Conservation (phyloP, 176 grass and related monocot species). For the Oryza officinalis region DNA sequence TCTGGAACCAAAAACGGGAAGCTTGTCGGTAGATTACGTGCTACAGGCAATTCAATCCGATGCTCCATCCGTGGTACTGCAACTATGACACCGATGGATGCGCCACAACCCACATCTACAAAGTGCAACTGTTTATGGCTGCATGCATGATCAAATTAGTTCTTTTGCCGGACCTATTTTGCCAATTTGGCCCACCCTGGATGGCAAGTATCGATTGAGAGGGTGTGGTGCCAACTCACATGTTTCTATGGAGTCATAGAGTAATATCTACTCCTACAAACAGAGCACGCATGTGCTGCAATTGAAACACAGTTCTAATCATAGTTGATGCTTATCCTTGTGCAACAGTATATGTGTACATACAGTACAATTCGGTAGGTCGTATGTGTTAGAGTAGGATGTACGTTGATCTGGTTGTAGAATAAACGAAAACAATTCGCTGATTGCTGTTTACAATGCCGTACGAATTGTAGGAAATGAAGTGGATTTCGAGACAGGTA, state of each 20-base stretch:
- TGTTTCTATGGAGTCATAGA: background rate
- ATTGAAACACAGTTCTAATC: background rate
- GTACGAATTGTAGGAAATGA: background rate
- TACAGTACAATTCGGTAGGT: background rate
- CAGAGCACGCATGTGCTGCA: background rate
- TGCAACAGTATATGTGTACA: background rate
- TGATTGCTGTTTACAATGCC: too few relatives aligned
- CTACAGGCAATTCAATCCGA: background rate
- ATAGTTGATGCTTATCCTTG: background rate
- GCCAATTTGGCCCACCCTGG: conserved; percentile 17
- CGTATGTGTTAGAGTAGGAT: background rate
- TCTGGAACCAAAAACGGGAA: background rate
- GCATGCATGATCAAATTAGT: conserved; percentile 27
- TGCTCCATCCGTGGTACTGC: background rate
- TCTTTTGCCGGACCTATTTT: background rate
- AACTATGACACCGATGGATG: background rate
- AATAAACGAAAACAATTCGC: background rate
- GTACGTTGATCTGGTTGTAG: background rate
- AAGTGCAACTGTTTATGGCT: conserved; percentile 21
- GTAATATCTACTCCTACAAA: background rate
- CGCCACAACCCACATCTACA: background rate
- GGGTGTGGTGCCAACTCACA: background rate
- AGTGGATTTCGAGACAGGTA: background rate
- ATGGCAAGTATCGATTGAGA: background rate
- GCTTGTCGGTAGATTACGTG: background rate